Evolutionary conservation across 73 alveolate species (phyloP).

Genomic region (Paramecium bursaria): DNA sequence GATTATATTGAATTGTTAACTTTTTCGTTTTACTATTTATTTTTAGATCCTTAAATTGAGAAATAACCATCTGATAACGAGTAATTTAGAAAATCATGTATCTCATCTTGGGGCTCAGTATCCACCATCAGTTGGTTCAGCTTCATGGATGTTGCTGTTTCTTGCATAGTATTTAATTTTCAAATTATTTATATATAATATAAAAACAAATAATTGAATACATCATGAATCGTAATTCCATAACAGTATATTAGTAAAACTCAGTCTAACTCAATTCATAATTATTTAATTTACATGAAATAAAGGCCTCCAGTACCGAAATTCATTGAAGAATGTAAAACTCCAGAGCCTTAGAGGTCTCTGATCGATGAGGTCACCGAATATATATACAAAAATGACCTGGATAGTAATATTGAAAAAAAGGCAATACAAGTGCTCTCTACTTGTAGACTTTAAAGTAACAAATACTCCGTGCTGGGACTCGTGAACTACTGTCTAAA

Average conservation of each 20-base stretch:
- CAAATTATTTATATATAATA: too few species aligned
- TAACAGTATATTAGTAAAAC: too few species aligned
- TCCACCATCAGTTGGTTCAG: background rate
- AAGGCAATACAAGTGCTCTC: background rate
- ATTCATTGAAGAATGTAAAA: constrained; percentile 28
- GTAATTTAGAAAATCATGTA: constrained; percentile 30
- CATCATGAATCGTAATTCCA: too few species aligned
- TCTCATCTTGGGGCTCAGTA: background rate
- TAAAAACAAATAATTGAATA: too few species aligned
- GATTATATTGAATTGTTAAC: constrained; percentile 6
- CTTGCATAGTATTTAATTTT: too few species aligned
- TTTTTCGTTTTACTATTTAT: background rate
- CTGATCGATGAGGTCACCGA: background rate
- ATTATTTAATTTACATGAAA: background rate
- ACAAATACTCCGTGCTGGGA: background rate
- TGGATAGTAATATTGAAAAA: constrained; percentile 14
- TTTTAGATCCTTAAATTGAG: constrained; percentile 5
- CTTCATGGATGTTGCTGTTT: too few species aligned
- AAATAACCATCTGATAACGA: constrained; percentile 44
- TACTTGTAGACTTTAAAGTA: background rate
- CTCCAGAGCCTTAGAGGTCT: background rate
- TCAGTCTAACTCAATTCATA: too few species aligned
- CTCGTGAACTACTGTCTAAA: constrained; percentile 21
- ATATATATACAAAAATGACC: background rate
- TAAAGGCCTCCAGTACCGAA: constrained; percentile 57